Evolutionary conservation across 305 asterid species (phyloP).

Genomic region (Solanum chacoense): DNA sequence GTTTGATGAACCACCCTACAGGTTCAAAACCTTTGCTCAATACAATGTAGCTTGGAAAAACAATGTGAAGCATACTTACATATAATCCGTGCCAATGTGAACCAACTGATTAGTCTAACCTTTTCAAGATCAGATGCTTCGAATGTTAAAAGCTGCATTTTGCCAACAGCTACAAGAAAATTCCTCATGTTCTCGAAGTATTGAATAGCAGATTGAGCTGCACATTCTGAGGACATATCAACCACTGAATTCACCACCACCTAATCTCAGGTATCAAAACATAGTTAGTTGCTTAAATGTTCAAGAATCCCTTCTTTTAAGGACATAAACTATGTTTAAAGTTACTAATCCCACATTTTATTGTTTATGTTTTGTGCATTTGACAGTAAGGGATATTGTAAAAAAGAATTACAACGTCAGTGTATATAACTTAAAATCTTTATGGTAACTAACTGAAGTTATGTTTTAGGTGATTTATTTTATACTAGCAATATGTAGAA

Average conservation of each 20-base stretch:
- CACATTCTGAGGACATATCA: constrained; percentile 69
- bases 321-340: not conserved
- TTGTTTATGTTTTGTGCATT: not conserved
- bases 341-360: not conserved
- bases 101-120: constrained; percentile 23
- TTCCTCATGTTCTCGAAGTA: constrained; percentile 90
- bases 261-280: constrained; percentile 20
- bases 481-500: not conserved
- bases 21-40: constrained; percentile 10
- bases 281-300: not conserved
- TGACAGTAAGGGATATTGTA: not conserved
- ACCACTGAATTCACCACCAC: constrained; percentile 82
- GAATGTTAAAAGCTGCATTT: constrained; percentile 76
- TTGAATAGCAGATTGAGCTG: constrained; percentile 92
- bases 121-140: constrained; percentile 93
- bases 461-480: not conserved
- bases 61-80: not conserved
- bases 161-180: constrained; percentile 72
- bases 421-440: not conserved
- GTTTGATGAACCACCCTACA: constrained; percentile 86
- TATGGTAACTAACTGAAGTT: not conserved
- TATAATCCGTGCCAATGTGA: not conserved
- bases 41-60: not conserved
- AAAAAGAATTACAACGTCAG: not conserved
- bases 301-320: not conserved